Conservation (phyloP, 2,329 filamentous ascomycete species). For the Achaetomium macrosporum region DNA sequence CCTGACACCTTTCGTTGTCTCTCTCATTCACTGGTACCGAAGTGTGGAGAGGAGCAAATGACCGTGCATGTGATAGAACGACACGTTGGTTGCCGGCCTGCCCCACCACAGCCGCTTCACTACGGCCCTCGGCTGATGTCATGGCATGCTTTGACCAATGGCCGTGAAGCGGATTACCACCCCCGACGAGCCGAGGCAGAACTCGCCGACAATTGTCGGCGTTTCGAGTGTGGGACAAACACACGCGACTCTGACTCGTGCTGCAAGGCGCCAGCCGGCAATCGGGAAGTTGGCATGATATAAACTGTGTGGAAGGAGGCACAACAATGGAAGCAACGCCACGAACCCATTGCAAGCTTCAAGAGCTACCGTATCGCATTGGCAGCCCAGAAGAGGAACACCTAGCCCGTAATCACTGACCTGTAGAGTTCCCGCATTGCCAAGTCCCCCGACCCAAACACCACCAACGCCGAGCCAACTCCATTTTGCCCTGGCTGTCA, state of each 20-base stretch:
- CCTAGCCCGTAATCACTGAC: neutral
- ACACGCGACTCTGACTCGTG: neutral
- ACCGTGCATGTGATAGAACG: constrained; percentile 16
- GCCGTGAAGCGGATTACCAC: constrained; percentile 9
- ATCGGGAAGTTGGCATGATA: too few species aligned
- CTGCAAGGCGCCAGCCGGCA: too few species aligned
- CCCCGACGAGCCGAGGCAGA: constrained; percentile 19
- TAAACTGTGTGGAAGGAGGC: too few species aligned
- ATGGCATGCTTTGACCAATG: constrained; percentile 17
- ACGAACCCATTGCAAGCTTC: neutral
- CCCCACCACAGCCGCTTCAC: neutral
- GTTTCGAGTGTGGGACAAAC: neutral
- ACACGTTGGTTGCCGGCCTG: too few species aligned
- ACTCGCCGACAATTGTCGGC: neutral
- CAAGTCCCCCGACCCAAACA: neutral
- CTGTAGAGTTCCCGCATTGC: neutral
- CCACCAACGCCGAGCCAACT: constrained; percentile 8
- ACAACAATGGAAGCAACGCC: neutral
- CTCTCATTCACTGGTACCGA: too few species aligned
- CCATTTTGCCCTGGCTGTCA: neutral
- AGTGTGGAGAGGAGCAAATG: neutral
- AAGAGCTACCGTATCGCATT: too few species aligned
- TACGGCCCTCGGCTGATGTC: constrained; percentile 23
- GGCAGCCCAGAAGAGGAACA: too few species aligned
- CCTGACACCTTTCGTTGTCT: too few species aligned